These are phyloP conservation scores for Microdochium bolleyi DNA, from an alignment of 2,329 filamentous ascomycete genomes.

Conservation along the genomic window DNA sequence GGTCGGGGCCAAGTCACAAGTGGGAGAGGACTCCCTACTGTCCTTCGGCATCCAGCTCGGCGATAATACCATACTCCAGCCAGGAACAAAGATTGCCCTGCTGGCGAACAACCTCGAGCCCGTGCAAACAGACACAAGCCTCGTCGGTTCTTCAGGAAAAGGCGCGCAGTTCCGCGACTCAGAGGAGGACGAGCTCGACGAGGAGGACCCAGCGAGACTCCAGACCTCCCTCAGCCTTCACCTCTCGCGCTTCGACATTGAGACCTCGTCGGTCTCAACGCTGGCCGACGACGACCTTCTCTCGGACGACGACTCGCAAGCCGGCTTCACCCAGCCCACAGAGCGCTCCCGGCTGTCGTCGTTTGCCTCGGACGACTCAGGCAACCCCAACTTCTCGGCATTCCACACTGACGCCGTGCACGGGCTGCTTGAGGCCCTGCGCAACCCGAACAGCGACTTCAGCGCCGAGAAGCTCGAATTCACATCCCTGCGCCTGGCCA, in stretches of 20 bases:
- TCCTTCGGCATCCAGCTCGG: slow-evolving; percentile 70
- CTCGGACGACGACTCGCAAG: slow-evolving; percentile 54
- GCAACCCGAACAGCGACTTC: slow-evolving; percentile 68
- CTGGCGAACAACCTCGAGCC: slow-evolving; percentile 26
- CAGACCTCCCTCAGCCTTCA: slow-evolving; percentile 49
- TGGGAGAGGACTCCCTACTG: slow-evolving; percentile 68
- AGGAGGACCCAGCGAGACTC: slow-evolving; percentile 40
- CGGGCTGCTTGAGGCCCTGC: slow-evolving; percentile 79
- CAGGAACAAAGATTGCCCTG: slow-evolving; percentile 26
- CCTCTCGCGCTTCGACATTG: slow-evolving; percentile 42
- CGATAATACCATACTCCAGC: slow-evolving; percentile 43
- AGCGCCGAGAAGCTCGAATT: slow-evolving; percentile 81
- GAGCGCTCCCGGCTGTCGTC: slow-evolving; percentile 61
- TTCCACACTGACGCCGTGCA: slow-evolving; percentile 86
- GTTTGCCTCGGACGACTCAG: slow-evolving; percentile 66
- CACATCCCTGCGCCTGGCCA: slow-evolving; percentile 83
- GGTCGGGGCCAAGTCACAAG: slow-evolving; percentile 61
- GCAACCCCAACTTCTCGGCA: slow-evolving; percentile 43
- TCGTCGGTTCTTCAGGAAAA: slow-evolving; percentile 42
- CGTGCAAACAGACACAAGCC: slow-evolving; percentile 29
- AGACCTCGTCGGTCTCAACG: slow-evolving; percentile 47
- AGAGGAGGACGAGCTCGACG: slow-evolving; percentile 40
- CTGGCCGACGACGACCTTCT: slow-evolving; percentile 57
- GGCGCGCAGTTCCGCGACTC: slow-evolving; percentile 39
- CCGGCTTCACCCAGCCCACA: slow-evolving; percentile 45